Base-by-base conservation (phyloP, 169 alveolate species). In the Haemoproteus tartakovskyi region DNA sequence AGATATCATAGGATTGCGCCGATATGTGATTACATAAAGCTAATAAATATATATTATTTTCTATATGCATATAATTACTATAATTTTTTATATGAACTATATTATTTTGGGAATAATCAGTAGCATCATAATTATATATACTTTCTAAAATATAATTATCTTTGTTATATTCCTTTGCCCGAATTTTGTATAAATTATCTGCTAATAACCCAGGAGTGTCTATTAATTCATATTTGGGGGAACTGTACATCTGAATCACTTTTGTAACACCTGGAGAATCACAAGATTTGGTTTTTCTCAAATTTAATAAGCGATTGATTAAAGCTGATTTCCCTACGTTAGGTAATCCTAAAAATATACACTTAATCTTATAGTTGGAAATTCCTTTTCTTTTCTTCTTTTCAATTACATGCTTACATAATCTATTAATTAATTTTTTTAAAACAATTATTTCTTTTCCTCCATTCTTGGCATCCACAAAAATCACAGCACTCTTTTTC, bases 271-370 rank as follows among this genome's bases (percentile, higher is more conserved):
- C 95, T 1, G 95, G 93, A 22, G 60, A 51, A 37, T 88, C 85
- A 86, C 64, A 87, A 46, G 93, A 86, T 46, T 87, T 84, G 22
- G 92, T 80, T 33, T 70, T 87, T 48, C 78, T 87, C 46, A 88
- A 43, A 22, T 92, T 93, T 41, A 89, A 74, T 26, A 91, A 78
- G 18, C 92, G 40, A 54, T 91, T 91, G 43, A 88, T 80, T 12
- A 91, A 62, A 4, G 94, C 92, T 27, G 91, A 80, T 74, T 91
- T 91, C 0, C 95, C 95, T 12, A 89, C 92, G 45, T 91, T 91
- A 0, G 95, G 95, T 80, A 87, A 51, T 4, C 95, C 95, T 19
- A 91, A 54, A 19, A 90, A 80, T 14, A 91, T 88, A 26, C 89
- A 86, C 16, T 93, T 85, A 8, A 91, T 62, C 52, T 89, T 89